Base-by-base conservation (phyloP, 495 filamentous ascomycete genomes). In the Xylaria nigripes region DNA sequence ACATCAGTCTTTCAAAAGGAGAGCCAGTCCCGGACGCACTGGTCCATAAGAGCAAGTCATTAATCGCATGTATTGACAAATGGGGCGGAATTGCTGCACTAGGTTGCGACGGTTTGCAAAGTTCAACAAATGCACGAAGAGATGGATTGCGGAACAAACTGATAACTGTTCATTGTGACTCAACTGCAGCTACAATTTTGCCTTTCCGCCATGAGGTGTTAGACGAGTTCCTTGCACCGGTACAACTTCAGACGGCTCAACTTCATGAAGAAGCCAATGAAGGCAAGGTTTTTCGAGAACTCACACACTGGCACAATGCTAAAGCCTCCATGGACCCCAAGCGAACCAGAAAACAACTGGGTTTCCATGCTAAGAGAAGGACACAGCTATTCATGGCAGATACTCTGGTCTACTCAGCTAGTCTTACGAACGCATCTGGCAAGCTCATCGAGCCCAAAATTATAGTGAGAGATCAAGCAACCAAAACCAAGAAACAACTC, bases 341-440 rank as follows among this genome's bases (percentile, higher is more conserved):
- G 56, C 12, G 44, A 16, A 16, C 56, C 7, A 16, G 23, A 42
- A 58, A 51, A 13, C 43, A 51, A 18, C 53, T 58, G n/a, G 63
- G 55, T 2, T 64, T 59, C 27, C 58, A 22, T 22, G 63, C 67
- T 6, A 51, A 34, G 44, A 65, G 63, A 38, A 71, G 66, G 53
- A 68, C 66, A 1, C 78, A 85, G 53, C 77, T 80, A 53, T 76
- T 76, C 61, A 81, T 84, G 76, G 72, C 71, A 0, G 81, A 86
- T 50, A 86, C 87, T 68, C 72, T 70, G 44, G 68, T 72, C 2
- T 91, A 90, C 64, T 83, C 86, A 1, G 84, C 79, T 10, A 88
- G 85, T 67, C 68, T 91, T 27, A 84, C 84, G 0, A 83, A 83
- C 45, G 70, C 80, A 7, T 69, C 73, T 2, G 85, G 85, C 4